These are phyloP conservation scores for Podaxis carcinomalis DNA, from an alignment of 768 basidiomycete species.

Conservation along the genomic window DNA sequence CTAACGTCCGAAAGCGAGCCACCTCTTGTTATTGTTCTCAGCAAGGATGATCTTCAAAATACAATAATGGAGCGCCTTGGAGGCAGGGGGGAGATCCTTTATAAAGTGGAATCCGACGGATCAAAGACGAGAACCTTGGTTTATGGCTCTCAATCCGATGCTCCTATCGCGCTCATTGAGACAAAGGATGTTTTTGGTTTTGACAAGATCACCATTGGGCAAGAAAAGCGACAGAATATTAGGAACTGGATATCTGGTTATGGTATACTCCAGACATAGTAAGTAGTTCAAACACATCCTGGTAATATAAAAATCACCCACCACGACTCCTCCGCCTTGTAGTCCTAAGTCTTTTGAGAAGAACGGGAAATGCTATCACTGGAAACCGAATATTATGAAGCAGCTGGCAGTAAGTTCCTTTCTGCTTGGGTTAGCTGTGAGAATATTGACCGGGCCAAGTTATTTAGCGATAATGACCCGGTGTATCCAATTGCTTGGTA, in stretches of 20 bases:
- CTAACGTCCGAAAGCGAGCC: not conserved
- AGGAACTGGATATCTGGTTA: conserved; percentile 5
- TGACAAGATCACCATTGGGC: conserved; percentile 1
- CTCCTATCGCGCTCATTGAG: not conserved
- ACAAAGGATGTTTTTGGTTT: not conserved
- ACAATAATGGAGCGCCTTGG: not conserved
- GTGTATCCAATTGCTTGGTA: conserved; percentile 5
- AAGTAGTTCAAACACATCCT: not conserved
- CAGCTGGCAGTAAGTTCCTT: not conserved
- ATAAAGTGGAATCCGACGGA: conserved; percentile 2
- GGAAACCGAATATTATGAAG: not conserved
- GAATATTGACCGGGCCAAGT: not conserved
- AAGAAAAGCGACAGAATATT: not conserved
- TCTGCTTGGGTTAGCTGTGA: not conserved
- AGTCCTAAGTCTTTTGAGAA: conserved; percentile 4
- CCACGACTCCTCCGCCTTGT: not conserved
- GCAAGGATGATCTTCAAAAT: not conserved
- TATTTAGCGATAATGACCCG: not conserved
- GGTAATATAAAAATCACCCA: not conserved
- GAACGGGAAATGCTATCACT: not conserved
- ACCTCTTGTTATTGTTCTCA: not conserved
- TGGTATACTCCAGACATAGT: not conserved
- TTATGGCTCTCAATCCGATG: not conserved
- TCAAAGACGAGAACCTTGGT: not conserved
- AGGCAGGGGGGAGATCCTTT: not conserved